Base-by-base conservation (phyloP, 371 early-diverging fungal genomes). In the Actinomucor elegans region DNA sequence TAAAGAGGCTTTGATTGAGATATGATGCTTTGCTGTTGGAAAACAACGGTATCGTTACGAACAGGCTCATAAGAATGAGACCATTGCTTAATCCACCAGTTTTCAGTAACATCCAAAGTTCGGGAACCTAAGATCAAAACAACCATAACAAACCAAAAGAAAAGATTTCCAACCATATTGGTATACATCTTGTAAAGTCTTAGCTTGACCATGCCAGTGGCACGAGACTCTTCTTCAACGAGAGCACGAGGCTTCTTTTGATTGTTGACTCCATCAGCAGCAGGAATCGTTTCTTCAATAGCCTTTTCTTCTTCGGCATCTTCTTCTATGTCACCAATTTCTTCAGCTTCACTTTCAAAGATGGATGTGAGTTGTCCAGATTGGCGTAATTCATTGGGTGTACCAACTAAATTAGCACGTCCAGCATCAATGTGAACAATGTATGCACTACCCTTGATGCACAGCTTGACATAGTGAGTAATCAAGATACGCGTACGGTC, bases 401-500 rank as follows among this genome's bases (percentile, higher is more conserved):
- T 47, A 27, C 83, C 84, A 32, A 64, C 67, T 29, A 74, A 57
- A 5, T 61, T 42, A 28, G 75, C 66, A 32, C 69, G 69, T 18
- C 93, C 94, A 18, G 75, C 69, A 8, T 73, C 63, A 53, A 96
- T 59, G n/a, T 87, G 75, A 0, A 90, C 86, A 12, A 94, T 62
- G 32, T 80, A 81, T 47, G 80, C 76, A 47, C 86, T 79, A 34
- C 83, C 80, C 17, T 81, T 71, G 17, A 94, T 60, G 34, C 93
- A 88, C 52, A 92, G 81, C 2, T 80, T 73, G 11, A 92, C 87
- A 33, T 92, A 86, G 57, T 96, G 92, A 0, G 94, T 93, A 5
- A 92, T 94, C 24, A 97, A 70, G 24, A 97, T 77, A 20, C 87
- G 72, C 0, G 95, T 94, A 10, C 94, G 82, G 7, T 81, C 80